Base-by-base conservation (phyloP, 495 filamentous ascomycete genomes). In the Apodospora peruviana region DNA sequence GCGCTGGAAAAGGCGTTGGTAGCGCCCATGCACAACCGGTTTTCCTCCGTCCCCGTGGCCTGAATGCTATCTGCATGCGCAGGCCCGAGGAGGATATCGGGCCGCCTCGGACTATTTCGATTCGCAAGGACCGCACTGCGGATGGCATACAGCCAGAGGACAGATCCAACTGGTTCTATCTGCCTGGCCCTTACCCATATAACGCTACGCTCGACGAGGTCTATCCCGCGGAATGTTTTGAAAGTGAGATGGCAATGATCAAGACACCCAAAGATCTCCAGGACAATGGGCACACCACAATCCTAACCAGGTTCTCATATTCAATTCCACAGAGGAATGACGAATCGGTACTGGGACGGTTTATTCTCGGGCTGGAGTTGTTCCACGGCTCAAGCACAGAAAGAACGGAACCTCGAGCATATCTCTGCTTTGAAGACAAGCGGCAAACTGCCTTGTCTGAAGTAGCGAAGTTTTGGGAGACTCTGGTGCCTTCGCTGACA, bases 181-280 rank as follows among this genome's bases (percentile, higher is more conserved):
- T 49, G 16, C 47, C 37, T 21, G 38, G 25, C 9, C 47, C 36
- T 19, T 49, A 49, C 38, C 47, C 47, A 11, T 49, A n/a, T 24
- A 35, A 42, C 11, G 27, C 47, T 3, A 19, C 1, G 14, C 4
- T 49, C 17, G 47, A 49, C 23, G 47, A 42, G 17, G 47, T 49
- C 5, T 42, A 49, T 21, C 47, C 38, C 5, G 5, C 47, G 40
- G 4, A 32, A 19, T 29, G n/a, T 17, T 49, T 24, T 38, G 39
- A 50, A 50, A 22, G 27, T 17, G 47, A 50, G 5, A 39, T 35
- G 39, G 47, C 47, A 10, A 43, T 50, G 47, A 42, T 50, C 35
- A 43, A 23, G 23, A 50, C 47, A 5, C 39, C 47, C n/a, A 35
- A 7, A 7, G 27, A 32, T 14, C 14, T n/a, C n/a, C n/a, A n/a